phyloP scores from a whole-genome alignment of 345 rosid species.

The Populus pruinosa region DNA sequence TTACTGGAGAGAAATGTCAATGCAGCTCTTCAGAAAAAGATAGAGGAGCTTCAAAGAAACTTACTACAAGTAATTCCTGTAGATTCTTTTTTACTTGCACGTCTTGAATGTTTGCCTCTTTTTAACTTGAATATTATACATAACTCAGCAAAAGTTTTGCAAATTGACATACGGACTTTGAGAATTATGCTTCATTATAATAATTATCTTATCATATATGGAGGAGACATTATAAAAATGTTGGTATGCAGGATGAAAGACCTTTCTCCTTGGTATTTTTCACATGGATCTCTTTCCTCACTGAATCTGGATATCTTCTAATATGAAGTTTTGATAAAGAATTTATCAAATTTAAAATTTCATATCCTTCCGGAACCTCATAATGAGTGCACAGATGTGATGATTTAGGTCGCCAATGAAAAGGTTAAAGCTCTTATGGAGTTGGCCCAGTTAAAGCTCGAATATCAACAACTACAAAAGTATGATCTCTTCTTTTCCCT shows the following conservation, averaged over 20 bases:
- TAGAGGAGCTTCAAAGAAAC: constrained; percentile 89
- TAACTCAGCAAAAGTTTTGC: not conserved
- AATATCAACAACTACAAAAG: constrained; percentile 64
- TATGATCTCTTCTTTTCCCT: constrained; percentile 28
- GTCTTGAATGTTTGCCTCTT: not conserved
- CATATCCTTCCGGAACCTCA: not conserved
- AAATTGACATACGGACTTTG: not conserved
- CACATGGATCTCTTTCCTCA: not conserved
- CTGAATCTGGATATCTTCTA: not conserved
- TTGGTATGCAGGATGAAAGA: not conserved
- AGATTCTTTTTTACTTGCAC: not conserved
- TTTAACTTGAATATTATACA: not conserved
- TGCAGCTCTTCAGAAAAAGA: constrained; percentile 75
- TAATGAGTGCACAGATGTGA: not conserved
- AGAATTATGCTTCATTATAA: not conserved
- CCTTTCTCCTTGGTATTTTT: not conserved
- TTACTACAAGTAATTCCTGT: constrained; percentile 64
- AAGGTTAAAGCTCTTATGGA: constrained; percentile 95
- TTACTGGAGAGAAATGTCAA: constrained; percentile 80
- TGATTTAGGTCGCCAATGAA: constrained; percentile 79
- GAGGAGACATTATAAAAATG: not conserved
- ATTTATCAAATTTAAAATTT: not conserved
- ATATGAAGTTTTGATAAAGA: not conserved
- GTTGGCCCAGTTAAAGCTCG: constrained; percentile 75
- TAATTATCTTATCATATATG: not conserved